Evolutionary conservation across 192 early-diverging fungal species (phyloP), one percentile per base, ranked within the genome.

Genomic region (Fimicolochytrium jonesii): DNA sequence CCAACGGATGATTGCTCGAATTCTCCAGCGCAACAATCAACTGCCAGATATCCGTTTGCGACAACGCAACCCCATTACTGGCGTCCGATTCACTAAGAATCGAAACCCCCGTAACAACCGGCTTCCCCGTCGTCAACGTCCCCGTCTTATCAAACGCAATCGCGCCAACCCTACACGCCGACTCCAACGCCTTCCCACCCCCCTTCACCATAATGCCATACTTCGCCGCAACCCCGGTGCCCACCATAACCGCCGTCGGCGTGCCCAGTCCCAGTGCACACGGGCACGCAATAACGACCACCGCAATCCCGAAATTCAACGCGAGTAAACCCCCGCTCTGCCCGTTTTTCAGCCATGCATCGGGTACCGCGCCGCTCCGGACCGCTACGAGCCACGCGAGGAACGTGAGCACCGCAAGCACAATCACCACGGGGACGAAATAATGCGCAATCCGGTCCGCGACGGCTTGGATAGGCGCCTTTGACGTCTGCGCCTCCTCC

Each of bases 211-310:
- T 70, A 51, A 99, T 90, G 25, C 96, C 96, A 47, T 92, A 73
- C 63, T 92, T 84, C 6, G 96, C 94, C 20, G 92, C 96, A 6
- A 99, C 88, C 18, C 96, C 96, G 0, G 96, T 99, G 25, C 94
- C 96, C 7, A 96, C 96, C 96, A 99, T 99, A 6, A 99, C 93
- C 0, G 96, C 96, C 0, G 96, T 99, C 7, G 96, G 96, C 4
- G 93, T 95, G 28, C 93, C 90, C 22, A 99, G 77, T 30, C 96
- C 96, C 44, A 99, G 75, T 6, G 95, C 91, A 73, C 95, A 98
- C 25, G 95, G 95, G 55, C 95, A 98, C 11, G 95, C 93, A 11
- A 98, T 93, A 10, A 99, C 95, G 22, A 96, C 87, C 3, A 97
- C 94, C 4, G 92, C 89, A 34, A 99, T 92, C 5, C 53, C 70